Conservation (phyloP, 2,329 filamentous ascomycete species). For the Oidium heveae region DNA sequence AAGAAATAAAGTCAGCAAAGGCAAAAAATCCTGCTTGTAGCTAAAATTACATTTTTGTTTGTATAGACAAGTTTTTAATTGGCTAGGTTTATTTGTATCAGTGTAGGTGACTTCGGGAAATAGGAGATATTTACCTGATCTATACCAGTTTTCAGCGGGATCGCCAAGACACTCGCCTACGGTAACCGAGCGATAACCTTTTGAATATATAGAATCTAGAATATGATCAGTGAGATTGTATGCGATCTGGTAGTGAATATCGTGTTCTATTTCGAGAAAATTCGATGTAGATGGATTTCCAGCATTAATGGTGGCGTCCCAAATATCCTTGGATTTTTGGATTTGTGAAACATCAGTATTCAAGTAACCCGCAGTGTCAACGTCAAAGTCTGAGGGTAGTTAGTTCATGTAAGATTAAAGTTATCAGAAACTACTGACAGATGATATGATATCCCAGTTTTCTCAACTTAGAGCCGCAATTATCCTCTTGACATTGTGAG, state of each 20-base stretch:
- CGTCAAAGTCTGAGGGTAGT: constrained; percentile 8
- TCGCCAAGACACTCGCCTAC: constrained; percentile 23
- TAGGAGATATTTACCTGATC: constrained; percentile 2
- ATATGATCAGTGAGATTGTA: constrained; percentile 16
- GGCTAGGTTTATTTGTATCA: background rate
- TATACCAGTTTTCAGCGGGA: constrained; percentile 19
- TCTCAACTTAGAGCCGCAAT: constrained; percentile 15
- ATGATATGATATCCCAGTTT: constrained; percentile 22
- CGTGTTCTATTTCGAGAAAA: constrained; percentile 25
- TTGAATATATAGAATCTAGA: constrained; percentile 13
- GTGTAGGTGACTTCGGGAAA: background rate
- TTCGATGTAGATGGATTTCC: constrained; percentile 5
- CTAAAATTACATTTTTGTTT: background rate
- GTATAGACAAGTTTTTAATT: background rate
- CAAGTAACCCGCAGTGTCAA: constrained; percentile 26
- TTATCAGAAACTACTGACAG: constrained; percentile 8
- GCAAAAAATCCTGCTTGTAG: background rate
- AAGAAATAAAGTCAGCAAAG: background rate
- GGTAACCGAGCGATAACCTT: constrained; percentile 18
- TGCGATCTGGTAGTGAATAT: constrained; percentile 16
- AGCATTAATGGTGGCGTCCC: constrained; percentile 7
- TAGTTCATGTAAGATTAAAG: constrained; percentile 9
- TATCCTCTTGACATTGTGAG: constrained; percentile 18
- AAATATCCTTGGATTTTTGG: constrained; percentile 21
- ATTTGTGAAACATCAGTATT: constrained; percentile 19